Conservation (phyloP, 257 asterid species). For the Petunia axillaris region DNA sequence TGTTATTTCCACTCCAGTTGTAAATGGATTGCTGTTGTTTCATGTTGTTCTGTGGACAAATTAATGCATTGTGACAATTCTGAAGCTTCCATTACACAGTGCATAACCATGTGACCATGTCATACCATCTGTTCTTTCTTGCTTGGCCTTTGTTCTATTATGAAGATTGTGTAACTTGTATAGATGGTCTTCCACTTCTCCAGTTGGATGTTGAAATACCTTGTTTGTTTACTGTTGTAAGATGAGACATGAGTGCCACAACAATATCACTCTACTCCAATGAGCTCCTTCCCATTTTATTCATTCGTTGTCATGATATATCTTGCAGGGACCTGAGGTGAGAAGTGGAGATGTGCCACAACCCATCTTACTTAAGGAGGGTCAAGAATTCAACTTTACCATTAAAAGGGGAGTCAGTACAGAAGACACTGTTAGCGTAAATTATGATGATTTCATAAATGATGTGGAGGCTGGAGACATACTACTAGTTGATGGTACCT, state of each 20-base stretch:
- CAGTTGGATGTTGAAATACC: neutral
- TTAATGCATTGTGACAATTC: neutral
- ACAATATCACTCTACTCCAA: neutral
- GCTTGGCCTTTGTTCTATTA: neutral
- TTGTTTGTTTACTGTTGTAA: neutral
- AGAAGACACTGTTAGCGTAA: slow-evolving; percentile 93
- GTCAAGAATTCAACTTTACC: slow-evolving; percentile 93
- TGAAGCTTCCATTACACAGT: neutral
- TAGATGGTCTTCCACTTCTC: neutral
- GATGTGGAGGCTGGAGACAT: slow-evolving; percentile 91
- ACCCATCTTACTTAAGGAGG: slow-evolving; percentile 82
- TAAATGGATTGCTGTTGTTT: neutral
- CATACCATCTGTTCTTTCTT: neutral
- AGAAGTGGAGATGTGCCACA: slow-evolving; percentile 94
- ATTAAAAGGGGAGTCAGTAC: slow-evolving; percentile 82
- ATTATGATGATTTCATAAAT: slow-evolving; percentile 88
- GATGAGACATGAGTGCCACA: neutral
- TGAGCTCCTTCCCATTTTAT: neutral
- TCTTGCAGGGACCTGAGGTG: slow-evolving; percentile 93
- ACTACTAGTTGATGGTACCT: slow-evolving; percentile 88
- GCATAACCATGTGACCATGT: neutral
- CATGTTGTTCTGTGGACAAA: slow-evolving; percentile 3
- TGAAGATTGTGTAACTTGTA: neutral
- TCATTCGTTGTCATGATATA: slow-evolving; percentile 26
- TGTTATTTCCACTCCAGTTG: neutral